Evolutionary conservation across 306 rosid genomes (phyloP).

Genomic region (Cicer pinnatifidum): DNA sequence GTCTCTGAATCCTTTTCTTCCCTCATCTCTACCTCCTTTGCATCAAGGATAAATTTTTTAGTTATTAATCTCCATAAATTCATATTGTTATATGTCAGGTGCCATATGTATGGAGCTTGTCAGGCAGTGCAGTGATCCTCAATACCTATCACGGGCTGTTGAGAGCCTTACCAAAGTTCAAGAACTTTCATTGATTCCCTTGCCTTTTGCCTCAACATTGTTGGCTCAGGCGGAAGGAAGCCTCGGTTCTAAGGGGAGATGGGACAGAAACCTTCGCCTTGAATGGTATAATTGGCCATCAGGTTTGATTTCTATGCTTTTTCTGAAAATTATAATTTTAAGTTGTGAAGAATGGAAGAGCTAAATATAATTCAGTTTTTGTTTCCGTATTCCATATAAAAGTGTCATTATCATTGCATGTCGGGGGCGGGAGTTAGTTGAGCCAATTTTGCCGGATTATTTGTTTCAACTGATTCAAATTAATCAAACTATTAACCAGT

Average conservation of each 20-base stretch:
- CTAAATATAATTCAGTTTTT: not conserved
- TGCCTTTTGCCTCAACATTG: constrained; percentile 69
- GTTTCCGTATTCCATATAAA: constrained; percentile 1
- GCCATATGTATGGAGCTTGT: constrained; percentile 81
- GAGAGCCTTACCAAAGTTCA: constrained; percentile 68
- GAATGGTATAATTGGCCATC: constrained; percentile 94
- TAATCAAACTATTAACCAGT: constrained; percentile 17
- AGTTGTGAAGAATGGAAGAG: constrained; percentile 24
- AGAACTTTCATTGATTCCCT: constrained; percentile 55
- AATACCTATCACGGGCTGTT: constrained; percentile 59
- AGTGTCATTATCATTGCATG: constrained; percentile 27
- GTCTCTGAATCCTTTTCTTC: not conserved
- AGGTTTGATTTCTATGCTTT: constrained; percentile 62
- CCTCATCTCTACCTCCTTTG: constrained; percentile 16
- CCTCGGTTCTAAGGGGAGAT: constrained; percentile 78
- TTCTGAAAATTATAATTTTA: constrained; percentile 5
- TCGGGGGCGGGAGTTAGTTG: not conserved
- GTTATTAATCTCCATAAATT: constrained; percentile 22
- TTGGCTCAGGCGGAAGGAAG: constrained; percentile 92
- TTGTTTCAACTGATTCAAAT: constrained; percentile 30
- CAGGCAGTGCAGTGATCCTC: constrained; percentile 50
- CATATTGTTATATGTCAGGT: constrained; percentile 58
- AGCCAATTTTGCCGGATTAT: constrained; percentile 30
- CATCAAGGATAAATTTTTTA: not conserved
- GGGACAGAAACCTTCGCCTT: constrained; percentile 69